Evolutionary conservation across 129 eudicot species (phyloP).

Genomic region (Flaveria linearis): DNA sequence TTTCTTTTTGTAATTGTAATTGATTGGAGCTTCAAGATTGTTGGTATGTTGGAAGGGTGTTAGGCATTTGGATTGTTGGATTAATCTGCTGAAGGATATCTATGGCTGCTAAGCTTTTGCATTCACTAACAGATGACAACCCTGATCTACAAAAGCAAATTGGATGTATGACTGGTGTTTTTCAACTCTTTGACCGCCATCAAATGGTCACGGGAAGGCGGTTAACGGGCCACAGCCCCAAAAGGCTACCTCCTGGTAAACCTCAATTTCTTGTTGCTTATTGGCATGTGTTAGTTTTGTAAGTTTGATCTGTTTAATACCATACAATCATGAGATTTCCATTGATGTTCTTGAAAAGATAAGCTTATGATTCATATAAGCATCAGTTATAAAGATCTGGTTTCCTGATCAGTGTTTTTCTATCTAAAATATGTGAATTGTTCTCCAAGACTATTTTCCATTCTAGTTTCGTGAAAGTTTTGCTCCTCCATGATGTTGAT

Average conservation of each 20-base stretch:
- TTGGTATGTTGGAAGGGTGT: slow-evolving; percentile 19
- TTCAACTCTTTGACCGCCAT: slow-evolving; percentile 82
- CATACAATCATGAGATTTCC: slow-evolving; percentile 16
- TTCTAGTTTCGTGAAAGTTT: background rate
- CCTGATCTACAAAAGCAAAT: slow-evolving; percentile 91
- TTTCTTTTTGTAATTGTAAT: background rate
- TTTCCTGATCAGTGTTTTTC: background rate
- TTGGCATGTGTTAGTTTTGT: background rate
- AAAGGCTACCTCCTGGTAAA: slow-evolving; percentile 73
- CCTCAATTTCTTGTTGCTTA: slow-evolving; percentile 1
- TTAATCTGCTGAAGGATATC: slow-evolving; percentile 24
- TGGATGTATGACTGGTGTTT: slow-evolving; percentile 95
- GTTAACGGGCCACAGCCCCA: slow-evolving; percentile 55
- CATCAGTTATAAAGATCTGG: background rate
- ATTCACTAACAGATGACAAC: slow-evolving; percentile 82
- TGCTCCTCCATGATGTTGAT: background rate
- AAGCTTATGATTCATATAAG: background rate
- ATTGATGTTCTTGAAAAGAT: slow-evolving; percentile 3
- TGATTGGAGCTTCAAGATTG: slow-evolving; percentile 14
- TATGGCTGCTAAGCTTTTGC: slow-evolving; percentile 89
- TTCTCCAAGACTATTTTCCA: background rate
- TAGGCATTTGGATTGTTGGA: slow-evolving; percentile 26
- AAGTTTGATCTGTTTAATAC: slow-evolving; percentile 3
- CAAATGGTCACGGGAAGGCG: slow-evolving; percentile 69
- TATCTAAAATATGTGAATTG: background rate